These are phyloP conservation scores for Vickermania spadyakhi DNA, from an alignment of 208 protist species.

Conservation along the genomic window DNA sequence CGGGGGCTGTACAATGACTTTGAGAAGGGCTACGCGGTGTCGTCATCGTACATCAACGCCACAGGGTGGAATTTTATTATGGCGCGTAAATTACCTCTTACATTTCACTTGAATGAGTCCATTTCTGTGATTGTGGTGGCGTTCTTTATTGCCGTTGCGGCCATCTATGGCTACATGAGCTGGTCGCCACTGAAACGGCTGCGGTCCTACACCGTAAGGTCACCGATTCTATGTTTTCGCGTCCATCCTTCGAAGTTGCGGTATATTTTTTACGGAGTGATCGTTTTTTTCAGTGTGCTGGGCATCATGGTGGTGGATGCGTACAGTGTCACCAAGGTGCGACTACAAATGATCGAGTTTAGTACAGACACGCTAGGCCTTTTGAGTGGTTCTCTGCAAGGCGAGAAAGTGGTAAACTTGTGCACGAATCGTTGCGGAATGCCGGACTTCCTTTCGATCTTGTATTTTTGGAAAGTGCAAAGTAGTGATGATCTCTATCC, in stretches of 20 bases:
- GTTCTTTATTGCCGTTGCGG: not conserved
- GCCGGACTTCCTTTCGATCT: not conserved
- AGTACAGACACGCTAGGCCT: not conserved
- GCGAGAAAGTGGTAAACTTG: not conserved
- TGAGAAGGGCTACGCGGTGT: not conserved
- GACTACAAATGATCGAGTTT: not conserved
- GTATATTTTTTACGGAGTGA: not conserved
- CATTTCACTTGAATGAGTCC: not conserved
- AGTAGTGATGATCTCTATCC: not conserved
- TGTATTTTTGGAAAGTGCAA: not conserved
- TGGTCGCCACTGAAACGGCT: slow-evolving; percentile 1
- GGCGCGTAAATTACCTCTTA: not conserved
- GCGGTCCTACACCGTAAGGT: not conserved
- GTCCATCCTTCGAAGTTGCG: not conserved
- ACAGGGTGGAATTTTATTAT: not conserved
- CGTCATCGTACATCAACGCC: not conserved
- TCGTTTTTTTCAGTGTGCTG: not conserved
- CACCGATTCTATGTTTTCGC: not conserved
- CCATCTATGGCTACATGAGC: not conserved
- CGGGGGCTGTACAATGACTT: not conserved
- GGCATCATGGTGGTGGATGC: not conserved
- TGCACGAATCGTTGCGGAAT: not conserved
- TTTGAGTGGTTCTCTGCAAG: not conserved
- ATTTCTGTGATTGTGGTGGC: not conserved
- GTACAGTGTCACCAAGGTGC: not conserved